Evolutionary conservation across 768 basidiomycete genomes (phyloP).

Genomic region (Rhizopogon salebrosus): DNA sequence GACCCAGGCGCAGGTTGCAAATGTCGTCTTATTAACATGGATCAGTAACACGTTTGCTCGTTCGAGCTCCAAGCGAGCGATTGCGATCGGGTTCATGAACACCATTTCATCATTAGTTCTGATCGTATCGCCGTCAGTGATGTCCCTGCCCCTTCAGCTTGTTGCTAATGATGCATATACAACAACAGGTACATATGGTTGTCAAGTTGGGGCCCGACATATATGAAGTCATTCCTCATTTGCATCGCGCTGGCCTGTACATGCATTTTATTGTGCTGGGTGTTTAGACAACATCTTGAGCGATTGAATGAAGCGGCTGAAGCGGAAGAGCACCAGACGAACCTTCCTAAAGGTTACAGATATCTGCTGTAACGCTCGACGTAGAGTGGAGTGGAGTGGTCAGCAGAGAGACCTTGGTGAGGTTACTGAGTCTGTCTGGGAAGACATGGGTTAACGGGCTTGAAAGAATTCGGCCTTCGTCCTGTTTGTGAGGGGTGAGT

Average conservation of each 20-base stretch:
- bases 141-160: conserved; percentile 1
- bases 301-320: conserved; percentile 34
- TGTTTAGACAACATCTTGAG: conserved; percentile 37
- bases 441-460: too few species aligned
- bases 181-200: conserved; percentile 57
- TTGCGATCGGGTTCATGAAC: conserved; percentile 5
- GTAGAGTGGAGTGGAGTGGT: too few species aligned
- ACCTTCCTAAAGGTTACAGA: conserved; percentile 32
- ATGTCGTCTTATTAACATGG: conserved; percentile 51
- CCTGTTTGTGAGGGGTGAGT: too few species aligned
- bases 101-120: conserved; percentile 1
- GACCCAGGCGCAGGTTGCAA: conserved; percentile 63
- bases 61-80: conserved; percentile 72
- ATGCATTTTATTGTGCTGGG: conserved; percentile 41
- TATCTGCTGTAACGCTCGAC: conserved; percentile 34
- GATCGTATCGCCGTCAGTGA: conserved; percentile 5
- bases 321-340: conserved; percentile 29
- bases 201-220: conserved; percentile 58
- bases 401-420: too few species aligned
- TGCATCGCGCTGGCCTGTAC: conserved; percentile 53
- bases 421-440: too few species aligned
- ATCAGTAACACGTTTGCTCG: conserved; percentile 55
- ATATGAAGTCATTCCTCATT: conserved; percentile 62
- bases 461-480: too few species aligned
- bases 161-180: not conserved